Conservation (phyloP, 495 filamentous ascomycete genomes). For the Xylaria venustula region DNA sequence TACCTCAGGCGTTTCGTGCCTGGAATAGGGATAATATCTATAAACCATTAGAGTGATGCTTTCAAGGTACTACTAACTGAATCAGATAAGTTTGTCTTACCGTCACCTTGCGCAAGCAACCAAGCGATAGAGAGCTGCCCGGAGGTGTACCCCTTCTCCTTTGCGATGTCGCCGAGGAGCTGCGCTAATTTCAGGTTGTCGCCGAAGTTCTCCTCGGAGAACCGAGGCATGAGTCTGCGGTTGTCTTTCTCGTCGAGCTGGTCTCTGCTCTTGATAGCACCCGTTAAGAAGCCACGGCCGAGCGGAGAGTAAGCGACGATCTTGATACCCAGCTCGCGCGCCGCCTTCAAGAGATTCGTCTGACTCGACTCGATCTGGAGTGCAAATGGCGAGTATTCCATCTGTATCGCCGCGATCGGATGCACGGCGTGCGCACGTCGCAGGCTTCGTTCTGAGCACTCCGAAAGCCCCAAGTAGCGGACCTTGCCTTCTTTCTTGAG, state of each 20-base stretch:
- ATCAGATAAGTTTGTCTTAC: conserved; percentile 23
- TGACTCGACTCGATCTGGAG: conserved; percentile 53
- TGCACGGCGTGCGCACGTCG: conserved; percentile 52
- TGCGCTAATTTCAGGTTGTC: conserved; percentile 50
- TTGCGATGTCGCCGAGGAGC: conserved; percentile 41
- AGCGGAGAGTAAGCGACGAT: conserved; percentile 63
- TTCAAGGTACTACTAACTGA: background rate
- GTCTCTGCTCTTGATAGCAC: conserved; percentile 39
- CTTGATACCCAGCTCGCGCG: conserved; percentile 56
- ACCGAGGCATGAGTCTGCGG: conserved; percentile 43
- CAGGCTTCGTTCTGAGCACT: conserved; percentile 51
- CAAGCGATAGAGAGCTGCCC: conserved; percentile 56
- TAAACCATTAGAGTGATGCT: background rate
- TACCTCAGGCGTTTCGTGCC: conserved; percentile 42
- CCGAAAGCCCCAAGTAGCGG: conserved; percentile 55
- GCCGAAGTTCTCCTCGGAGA: conserved; percentile 48
- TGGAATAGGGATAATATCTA: conserved; percentile 56
- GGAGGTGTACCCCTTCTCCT: conserved; percentile 42
- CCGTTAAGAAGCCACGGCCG: conserved; percentile 58
- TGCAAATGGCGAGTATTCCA: conserved; percentile 62
- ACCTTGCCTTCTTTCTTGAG: conserved; percentile 52
- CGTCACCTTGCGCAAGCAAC: conserved; percentile 56
- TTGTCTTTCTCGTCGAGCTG: conserved; percentile 47
- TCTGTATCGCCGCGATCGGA: conserved; percentile 56
- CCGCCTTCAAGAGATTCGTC: conserved; percentile 46